Evolutionary conservation across 371 early-diverging fungal genomes (phyloP), one percentile per base, ranked within the genome.

Genomic region (Mucor lusitanicus): DNA sequence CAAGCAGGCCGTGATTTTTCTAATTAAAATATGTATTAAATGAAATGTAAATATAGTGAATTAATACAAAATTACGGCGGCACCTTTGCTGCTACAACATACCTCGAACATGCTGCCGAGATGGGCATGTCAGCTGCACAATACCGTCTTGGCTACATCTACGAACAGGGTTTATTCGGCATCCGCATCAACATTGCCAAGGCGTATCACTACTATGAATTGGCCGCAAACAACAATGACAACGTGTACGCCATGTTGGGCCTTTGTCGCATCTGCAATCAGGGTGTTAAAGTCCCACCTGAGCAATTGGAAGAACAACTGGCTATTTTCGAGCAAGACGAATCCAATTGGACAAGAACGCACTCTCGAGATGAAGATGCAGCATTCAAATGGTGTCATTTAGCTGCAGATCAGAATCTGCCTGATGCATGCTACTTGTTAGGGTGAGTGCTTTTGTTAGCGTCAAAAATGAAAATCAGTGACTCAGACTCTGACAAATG

Each of bases 371-470:
- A 89, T 15, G 87, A 87, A 56, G 88, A 81, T 68, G 68, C 63
- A 13, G 75, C 83, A 0, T 83, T 79, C 50, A 62, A 54, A 48
- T 83, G 83, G 83, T 83, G 83, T 68, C 73, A 71, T 61, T 58
- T 69, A 27, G 81, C 81, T n/a, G 79, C 78, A 27, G 73, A 74
- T 11, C 61, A 68, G 44, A 69, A 67, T 19, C 33, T 77, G n/a
- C 70, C 70, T 21, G 78, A 80, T 58, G 83, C 83, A 9, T 68
- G 62, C 33, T 83, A 73, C 61, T 55, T 79, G 33, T 62, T 81
- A 56, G 82, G 82, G 81, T 80, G 74, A 66, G 63, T 69, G 2
- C 7, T 30, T 11, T 23, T 8, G 21, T 6, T 32, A 2, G 9
- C 30, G 3, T n/a, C n/a, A n/a, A n/a, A 30, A 2, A 30, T 30